Evolutionary conservation across 768 basidiomycete species (phyloP).

Genomic region (Pleurotus cornucopiae): DNA sequence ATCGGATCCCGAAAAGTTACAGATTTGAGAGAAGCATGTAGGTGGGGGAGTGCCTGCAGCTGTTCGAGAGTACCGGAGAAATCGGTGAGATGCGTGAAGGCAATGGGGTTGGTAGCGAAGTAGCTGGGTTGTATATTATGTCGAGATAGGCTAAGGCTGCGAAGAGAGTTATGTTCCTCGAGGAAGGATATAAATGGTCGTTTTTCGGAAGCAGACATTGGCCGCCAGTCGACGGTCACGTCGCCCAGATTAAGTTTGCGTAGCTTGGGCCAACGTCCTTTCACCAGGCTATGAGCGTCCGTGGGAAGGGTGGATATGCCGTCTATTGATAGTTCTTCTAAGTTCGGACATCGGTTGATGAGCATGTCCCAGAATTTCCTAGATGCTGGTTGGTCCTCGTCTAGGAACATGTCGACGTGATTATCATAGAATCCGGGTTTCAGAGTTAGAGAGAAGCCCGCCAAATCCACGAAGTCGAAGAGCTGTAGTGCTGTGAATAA

Average conservation of each 20-base stretch:
- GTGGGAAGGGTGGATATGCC: conserved; percentile 50
- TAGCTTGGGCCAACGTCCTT: conserved; percentile 66
- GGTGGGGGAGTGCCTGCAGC: conserved; percentile 54
- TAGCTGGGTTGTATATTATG: conserved; percentile 51
- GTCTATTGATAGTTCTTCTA: conserved; percentile 60
- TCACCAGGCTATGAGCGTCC: conserved; percentile 50
- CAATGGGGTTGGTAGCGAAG: conserved; percentile 37
- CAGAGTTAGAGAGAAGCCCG: conserved; percentile 57
- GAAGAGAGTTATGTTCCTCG: conserved; percentile 55
- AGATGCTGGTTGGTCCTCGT: conserved; percentile 51
- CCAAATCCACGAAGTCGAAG: conserved; percentile 62
- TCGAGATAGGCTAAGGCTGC: conserved; percentile 46
- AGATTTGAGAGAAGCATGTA: conserved; percentile 45
- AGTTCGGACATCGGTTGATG: conserved; percentile 54
- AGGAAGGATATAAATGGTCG: conserved; percentile 65
- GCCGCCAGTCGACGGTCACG: conserved; percentile 55
- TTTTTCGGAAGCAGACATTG: conserved; percentile 35
- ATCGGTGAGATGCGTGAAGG: conserved; percentile 46
- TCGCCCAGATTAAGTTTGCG: conserved; percentile 61
- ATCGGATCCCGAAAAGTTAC: conserved; percentile 65
- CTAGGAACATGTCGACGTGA: conserved; percentile 49
- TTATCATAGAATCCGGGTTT: conserved; percentile 62
- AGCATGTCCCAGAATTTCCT: conserved; percentile 70
- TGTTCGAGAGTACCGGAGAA: conserved; percentile 70
- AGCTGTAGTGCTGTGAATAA: conserved; percentile 34